A percentile compares a stretch with the other conserved stretches of the same genome.
phyloP scores from a whole-genome alignment of 2,329 filamentous ascomycete species.

The Neonectria punicea region DNA sequence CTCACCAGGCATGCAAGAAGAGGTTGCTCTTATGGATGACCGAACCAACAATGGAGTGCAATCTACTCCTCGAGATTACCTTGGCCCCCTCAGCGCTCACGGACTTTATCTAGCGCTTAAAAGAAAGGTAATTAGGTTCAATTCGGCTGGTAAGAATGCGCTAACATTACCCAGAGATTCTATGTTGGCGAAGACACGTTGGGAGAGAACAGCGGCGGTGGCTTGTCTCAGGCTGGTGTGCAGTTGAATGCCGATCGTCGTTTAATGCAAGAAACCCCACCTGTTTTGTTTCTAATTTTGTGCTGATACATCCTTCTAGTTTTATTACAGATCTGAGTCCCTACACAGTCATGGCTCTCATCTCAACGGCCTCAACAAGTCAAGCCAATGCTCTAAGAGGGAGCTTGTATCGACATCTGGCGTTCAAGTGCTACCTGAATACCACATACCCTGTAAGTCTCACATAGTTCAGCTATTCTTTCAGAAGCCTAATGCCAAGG shows the following conservation, averaged over 20 bases:
- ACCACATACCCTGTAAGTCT: too few relatives aligned
- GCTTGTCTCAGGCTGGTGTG: too few relatives aligned
- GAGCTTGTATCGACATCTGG: neutral
- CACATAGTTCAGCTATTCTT: too few relatives aligned
- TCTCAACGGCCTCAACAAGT: neutral
- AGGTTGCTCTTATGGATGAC: neutral
- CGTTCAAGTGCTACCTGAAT: too few relatives aligned
- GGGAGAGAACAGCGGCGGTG: too few relatives aligned
- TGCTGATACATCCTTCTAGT: neutral
- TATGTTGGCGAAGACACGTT: neutral
- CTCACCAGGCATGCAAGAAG: too few relatives aligned
- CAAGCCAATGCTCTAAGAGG: conserved; percentile 1
- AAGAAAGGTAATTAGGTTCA: neutral
- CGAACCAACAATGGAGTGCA: neutral
- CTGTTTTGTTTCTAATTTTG: too few relatives aligned
- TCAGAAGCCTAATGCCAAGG: too few relatives aligned
- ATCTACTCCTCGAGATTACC: neutral
- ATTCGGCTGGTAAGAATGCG: too few relatives aligned
- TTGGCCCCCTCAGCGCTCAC: neutral
- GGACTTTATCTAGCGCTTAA: neutral
- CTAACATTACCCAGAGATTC: neutral
- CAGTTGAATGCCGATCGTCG: conserved; percentile 8
- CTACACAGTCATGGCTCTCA: conserved; percentile 8
- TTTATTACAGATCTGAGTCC: conserved; percentile 13
- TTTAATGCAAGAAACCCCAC: neutral